These are phyloP conservation scores for Termitomyces bulborhizus DNA, from an alignment of 768 basidiomycete species.

Conservation along the genomic window DNA sequence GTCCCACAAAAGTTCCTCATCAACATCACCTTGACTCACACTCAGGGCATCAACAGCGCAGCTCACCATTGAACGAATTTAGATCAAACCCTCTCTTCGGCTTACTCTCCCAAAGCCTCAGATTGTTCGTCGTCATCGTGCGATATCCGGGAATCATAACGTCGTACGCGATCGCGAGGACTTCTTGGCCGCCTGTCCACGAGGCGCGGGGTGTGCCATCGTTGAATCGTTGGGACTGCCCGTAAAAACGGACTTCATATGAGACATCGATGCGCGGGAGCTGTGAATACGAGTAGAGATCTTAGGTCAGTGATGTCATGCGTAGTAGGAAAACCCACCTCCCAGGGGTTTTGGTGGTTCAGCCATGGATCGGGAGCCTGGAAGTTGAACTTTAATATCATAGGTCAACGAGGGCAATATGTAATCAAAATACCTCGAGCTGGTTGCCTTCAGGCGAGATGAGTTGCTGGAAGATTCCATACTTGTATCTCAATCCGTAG, in stretches of 20 bases:
- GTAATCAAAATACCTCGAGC: slow-evolving; percentile 44
- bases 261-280: slow-evolving; percentile 79
- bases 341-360: slow-evolving; percentile 84
- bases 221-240: slow-evolving; percentile 61
- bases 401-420: neutral
- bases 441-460: slow-evolving; percentile 82
- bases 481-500: slow-evolving; percentile 88
- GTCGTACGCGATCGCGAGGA: slow-evolving; percentile 90
- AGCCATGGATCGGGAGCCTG: slow-evolving; percentile 92
- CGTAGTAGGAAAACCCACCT: slow-evolving; percentile 26
- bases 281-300: slow-evolving; percentile 11
- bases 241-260: slow-evolving; percentile 87
- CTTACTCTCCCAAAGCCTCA: slow-evolving; percentile 80
- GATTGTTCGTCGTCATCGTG: slow-evolving; percentile 85
- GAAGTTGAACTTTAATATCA: neutral
- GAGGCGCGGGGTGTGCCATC: slow-evolving; percentile 55
- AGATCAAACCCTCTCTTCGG: slow-evolving; percentile 90
- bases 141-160: slow-evolving; percentile 88
- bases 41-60: neutral
- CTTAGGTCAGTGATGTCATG: neutral
- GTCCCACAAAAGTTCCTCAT: neutral
- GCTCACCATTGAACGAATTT: slow-evolving; percentile 85
- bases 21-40: neutral
- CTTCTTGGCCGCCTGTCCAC: slow-evolving; percentile 92
- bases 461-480: slow-evolving; percentile 94